Evolutionary conservation across 2,329 filamentous ascomycete genomes (phyloP).

Genomic region (Metarhizium rileyi): DNA sequence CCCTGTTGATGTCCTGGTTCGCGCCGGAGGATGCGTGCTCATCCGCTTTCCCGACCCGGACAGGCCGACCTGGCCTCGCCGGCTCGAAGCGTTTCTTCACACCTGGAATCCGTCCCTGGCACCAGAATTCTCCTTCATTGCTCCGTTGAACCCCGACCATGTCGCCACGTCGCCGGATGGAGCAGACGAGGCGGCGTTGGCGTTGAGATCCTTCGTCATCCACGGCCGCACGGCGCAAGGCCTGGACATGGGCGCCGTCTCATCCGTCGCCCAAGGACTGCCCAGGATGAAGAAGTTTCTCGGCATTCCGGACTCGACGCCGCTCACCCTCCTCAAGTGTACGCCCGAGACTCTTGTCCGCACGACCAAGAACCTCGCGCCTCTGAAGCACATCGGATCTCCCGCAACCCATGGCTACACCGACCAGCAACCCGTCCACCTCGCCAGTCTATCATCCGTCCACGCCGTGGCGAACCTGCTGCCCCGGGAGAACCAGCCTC

Average conservation of each 20-base stretch:
- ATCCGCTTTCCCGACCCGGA: constrained; percentile 3
- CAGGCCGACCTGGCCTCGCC: background rate
- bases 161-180: background rate
- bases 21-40: background rate
- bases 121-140: background rate
- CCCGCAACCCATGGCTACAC: constrained; percentile 2
- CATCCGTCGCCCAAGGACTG: background rate
- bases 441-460: background rate
- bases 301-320: background rate
- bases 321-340: background rate
- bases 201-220: background rate
- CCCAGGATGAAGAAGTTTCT: constrained; percentile 1
- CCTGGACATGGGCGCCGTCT: background rate
- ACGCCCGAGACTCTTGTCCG: constrained; percentile 1
- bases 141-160: background rate
- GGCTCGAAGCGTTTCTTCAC: background rate
- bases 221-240: constrained; percentile 1
- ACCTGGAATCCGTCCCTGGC: background rate
- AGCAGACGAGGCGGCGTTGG: too few relatives aligned
- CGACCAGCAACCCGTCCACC: constrained; percentile 3
- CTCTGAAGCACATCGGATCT: constrained; percentile 1
- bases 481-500: background rate
- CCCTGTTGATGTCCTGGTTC: background rate
- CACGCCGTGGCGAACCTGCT: background rate
- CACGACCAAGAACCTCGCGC: constrained; percentile 1